These are phyloP conservation scores for Fraxinus velutina DNA, from an alignment of 305 asterid species.

Conservation along the genomic window DNA sequence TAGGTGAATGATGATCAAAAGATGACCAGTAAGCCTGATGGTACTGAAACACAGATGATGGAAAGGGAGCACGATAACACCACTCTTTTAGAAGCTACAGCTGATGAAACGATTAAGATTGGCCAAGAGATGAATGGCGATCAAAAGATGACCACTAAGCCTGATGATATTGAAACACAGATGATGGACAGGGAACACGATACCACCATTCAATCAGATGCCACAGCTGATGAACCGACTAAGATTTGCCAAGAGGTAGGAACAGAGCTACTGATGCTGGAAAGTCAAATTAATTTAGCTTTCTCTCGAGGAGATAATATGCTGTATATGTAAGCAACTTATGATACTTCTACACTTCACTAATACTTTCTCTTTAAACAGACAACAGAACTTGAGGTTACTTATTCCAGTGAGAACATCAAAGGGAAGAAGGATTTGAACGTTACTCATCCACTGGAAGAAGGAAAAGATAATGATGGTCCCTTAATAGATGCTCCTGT, in stretches of 20 bases:
- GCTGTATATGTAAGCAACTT: background rate
- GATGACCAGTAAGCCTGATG: constrained; percentile 13
- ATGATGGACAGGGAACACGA: constrained; percentile 12
- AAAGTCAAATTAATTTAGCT: background rate
- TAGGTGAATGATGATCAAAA: constrained; percentile 20
- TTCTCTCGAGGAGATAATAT: background rate
- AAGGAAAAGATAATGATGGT: constrained; percentile 13
- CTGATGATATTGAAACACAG: constrained; percentile 17
- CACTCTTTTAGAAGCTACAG: constrained; percentile 11
- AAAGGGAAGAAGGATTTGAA: background rate
- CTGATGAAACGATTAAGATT: constrained; percentile 14
- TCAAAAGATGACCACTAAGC: constrained; percentile 4
- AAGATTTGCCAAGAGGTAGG: constrained; percentile 17
- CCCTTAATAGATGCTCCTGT: constrained; percentile 13
- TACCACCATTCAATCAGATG: constrained; percentile 9
- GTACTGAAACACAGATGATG: constrained; percentile 9
- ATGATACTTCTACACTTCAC: background rate
- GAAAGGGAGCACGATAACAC: constrained; percentile 13
- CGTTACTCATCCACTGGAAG: background rate
- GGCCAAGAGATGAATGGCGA: constrained; percentile 14
- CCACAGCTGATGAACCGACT: constrained; percentile 18
- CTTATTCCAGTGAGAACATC: background rate
- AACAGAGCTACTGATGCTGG: background rate
- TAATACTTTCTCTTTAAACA: constrained; percentile 3
- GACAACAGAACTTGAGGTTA: constrained; percentile 20